phyloP scores from a whole-genome alignment of 371 early-diverging fungal species.

The Blakeslea trispora region DNA sequence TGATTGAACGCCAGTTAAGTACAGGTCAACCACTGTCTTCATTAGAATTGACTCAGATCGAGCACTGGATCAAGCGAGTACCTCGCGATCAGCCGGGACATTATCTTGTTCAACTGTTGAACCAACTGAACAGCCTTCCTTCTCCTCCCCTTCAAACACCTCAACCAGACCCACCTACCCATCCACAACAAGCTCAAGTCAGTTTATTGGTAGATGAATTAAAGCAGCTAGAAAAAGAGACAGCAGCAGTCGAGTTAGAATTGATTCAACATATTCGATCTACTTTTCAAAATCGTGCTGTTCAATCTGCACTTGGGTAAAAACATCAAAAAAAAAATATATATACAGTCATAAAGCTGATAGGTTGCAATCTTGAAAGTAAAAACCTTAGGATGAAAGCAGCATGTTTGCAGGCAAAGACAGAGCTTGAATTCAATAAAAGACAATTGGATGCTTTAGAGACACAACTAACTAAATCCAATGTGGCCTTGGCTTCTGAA shows the following conservation, averaged over 20 bases:
- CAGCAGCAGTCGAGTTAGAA: slow-evolving; percentile 4
- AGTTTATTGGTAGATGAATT: background rate
- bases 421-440: slow-evolving; percentile 11
- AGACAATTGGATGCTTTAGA: background rate
- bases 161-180: too few species aligned
- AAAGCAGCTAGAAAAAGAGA: slow-evolving; percentile 7
- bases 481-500: background rate
- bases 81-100: background rate
- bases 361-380: slow-evolving; percentile 5
- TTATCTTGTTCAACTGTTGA: background rate
- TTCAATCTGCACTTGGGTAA: slow-evolving; percentile 17
- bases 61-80: background rate
- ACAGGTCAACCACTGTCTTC: background rate
- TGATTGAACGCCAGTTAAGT: slow-evolving; percentile 4
- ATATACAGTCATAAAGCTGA: too few species aligned
- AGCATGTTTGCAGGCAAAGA: slow-evolving; percentile 14
- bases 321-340: too few species aligned
- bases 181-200: background rate
- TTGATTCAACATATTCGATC: slow-evolving; percentile 9
- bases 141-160: background rate
- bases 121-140: background rate
- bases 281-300: slow-evolving; percentile 4
- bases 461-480: background rate
- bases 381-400: slow-evolving; percentile 22
- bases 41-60: slow-evolving; percentile 4